phyloP scores from a whole-genome alignment of 805 yeast species.

The Yamadazyma endophytica region DNA sequence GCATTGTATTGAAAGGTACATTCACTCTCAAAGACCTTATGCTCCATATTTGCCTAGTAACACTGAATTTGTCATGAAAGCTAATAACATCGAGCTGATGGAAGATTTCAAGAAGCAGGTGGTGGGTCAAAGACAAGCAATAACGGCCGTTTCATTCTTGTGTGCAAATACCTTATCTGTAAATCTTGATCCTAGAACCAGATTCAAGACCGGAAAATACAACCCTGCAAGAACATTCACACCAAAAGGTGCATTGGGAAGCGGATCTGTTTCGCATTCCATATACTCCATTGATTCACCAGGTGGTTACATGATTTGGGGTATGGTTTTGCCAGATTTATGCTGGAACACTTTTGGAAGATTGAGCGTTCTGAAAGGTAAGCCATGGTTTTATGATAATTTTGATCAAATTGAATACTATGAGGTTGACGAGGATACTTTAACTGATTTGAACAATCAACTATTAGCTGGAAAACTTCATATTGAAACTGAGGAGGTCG shows the following conservation, averaged over 20 bases:
- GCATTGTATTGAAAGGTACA: slow-evolving; percentile 84
- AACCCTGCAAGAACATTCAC: slow-evolving; percentile 96
- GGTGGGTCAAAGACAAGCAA: slow-evolving; percentile 81
- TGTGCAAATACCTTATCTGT: slow-evolving; percentile 98
- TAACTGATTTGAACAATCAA: slow-evolving; percentile 21
- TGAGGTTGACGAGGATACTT: slow-evolving; percentile 38
- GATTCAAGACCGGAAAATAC: slow-evolving; percentile 87
- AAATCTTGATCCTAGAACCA: slow-evolving; percentile 94
- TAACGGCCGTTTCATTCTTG: slow-evolving; percentile 95
- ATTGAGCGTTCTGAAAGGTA: slow-evolving; percentile 10
- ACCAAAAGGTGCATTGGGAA: slow-evolving; percentile 95
- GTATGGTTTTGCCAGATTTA: slow-evolving; percentile 66
- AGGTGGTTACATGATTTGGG: slow-evolving; percentile 85
- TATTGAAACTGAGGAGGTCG: slow-evolving; percentile 20
- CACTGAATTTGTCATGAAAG: slow-evolving; percentile 87
- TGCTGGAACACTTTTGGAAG: slow-evolving; percentile 32
- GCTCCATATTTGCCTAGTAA: slow-evolving; percentile 99
- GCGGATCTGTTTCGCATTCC: slow-evolving; percentile 98
- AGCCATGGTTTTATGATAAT: slow-evolving; percentile 27
- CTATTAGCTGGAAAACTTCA: slow-evolving; percentile 23
- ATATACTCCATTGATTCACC: slow-evolving; percentile 97
- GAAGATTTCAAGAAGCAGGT: slow-evolving; percentile 80
- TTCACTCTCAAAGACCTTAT: slow-evolving; percentile 86
- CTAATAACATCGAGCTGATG: slow-evolving; percentile 71
- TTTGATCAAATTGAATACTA: slow-evolving; percentile 31